Percentiles rank a stretch among this genome's conserved stretches.
Conservation (phyloP, 2,329 filamentous ascomycete species). For the Lithohypha guttulata region DNA sequence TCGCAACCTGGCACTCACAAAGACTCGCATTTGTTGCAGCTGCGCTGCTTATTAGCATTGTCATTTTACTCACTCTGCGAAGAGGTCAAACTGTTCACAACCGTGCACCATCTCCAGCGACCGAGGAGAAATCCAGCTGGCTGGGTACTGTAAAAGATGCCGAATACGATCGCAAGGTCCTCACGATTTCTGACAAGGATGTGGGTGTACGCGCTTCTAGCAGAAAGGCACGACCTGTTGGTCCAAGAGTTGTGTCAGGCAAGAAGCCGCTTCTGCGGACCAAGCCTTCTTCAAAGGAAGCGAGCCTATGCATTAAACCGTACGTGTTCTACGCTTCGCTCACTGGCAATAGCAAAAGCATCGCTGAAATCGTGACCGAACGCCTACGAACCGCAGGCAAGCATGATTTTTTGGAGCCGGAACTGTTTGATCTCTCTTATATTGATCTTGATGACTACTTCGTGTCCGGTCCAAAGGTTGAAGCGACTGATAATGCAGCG, state of each 20-base stretch:
- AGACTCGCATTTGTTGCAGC: constrained; percentile 11
- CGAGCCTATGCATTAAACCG: constrained; percentile 40
- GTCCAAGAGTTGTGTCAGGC: constrained; percentile 17
- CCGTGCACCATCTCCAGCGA: constrained; percentile 11
- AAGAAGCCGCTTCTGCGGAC: constrained; percentile 13
- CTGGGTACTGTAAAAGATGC: constrained; percentile 1
- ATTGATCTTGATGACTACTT: constrained; percentile 93
- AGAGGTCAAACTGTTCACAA: not conserved
- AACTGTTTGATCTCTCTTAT: constrained; percentile 68
- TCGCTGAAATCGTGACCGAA: constrained; percentile 53
- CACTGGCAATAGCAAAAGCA: constrained; percentile 69
- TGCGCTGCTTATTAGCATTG: constrained; percentile 9
- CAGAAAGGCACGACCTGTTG: constrained; percentile 13
- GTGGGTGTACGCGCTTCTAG: constrained; percentile 1
- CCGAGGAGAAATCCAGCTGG: constrained; percentile 14
- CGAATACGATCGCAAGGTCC: not conserved
- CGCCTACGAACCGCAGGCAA: constrained; percentile 34
- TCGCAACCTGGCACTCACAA: constrained; percentile 19
- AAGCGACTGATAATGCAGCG: constrained; percentile 22
- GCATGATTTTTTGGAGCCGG: constrained; percentile 41
- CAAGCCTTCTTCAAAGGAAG: not conserved
- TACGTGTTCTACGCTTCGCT: constrained; percentile 84
- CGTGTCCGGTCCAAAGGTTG: constrained; percentile 57
- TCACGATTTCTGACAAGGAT: constrained; percentile 5
- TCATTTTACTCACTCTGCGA: constrained; percentile 11